These are phyloP conservation scores for Odonthalia washingtoniensis DNA, from an alignment of 31 red algal genomes.

Conservation along the genomic window DNA sequence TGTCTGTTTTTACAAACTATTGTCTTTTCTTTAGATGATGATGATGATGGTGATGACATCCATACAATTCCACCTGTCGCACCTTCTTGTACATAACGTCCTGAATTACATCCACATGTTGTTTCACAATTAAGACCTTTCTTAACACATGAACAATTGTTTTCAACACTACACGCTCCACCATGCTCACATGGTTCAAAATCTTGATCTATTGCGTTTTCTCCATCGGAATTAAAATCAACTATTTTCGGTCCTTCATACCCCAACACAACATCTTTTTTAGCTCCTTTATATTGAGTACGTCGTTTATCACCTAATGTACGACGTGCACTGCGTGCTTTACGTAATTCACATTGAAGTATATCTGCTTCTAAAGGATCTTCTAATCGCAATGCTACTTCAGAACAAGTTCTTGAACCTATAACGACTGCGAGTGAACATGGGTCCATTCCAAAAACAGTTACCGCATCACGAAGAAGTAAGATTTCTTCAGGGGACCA, in stretches of 20 bases:
- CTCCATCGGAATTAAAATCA: slow-evolving; percentile 24
- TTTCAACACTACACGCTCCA: slow-evolving; percentile 56
- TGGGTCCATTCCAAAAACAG: slow-evolving; percentile 70
- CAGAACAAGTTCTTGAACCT: slow-evolving; percentile 42
- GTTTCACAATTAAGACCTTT: slow-evolving; percentile 66
- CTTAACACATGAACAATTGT: slow-evolving; percentile 61
- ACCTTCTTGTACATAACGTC: slow-evolving; percentile 52
- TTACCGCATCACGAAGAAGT: slow-evolving; percentile 50
- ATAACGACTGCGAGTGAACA: slow-evolving; percentile 58
- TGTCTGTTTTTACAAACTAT: slow-evolving; percentile 54
- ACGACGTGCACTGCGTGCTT: slow-evolving; percentile 34
- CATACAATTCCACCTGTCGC: slow-evolving; percentile 61
- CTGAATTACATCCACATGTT: slow-evolving; percentile 71
- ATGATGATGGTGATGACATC: background rate
- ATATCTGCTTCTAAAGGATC: slow-evolving; percentile 63
- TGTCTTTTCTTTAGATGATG: background rate
- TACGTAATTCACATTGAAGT: slow-evolving; percentile 35
- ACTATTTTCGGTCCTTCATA: slow-evolving; percentile 15
- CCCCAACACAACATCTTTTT: background rate
- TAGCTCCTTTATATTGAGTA: background rate
- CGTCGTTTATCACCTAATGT: slow-evolving; percentile 30
- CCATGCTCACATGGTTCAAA: slow-evolving; percentile 69
- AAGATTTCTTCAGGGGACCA: slow-evolving; percentile 62
- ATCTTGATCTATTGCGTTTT: slow-evolving; percentile 58
- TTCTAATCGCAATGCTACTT: slow-evolving; percentile 48